phyloP scores from a whole-genome alignment of 805 yeast genomes.

The Ascoidea rubescens region DNA sequence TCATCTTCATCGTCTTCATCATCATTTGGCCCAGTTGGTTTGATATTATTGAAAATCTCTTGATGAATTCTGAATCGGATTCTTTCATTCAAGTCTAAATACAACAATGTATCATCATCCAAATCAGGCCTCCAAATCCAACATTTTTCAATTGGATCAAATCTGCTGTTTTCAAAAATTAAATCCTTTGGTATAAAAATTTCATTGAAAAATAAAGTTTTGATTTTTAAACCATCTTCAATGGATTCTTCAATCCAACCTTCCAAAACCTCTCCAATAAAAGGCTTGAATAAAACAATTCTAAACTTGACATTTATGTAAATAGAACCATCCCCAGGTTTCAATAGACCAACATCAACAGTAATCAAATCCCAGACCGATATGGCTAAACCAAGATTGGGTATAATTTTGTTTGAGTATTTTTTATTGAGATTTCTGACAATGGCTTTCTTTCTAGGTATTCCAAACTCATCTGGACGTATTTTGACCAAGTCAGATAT shows the following conservation, averaged over 20 bases:
- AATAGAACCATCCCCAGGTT: conserved; percentile 91
- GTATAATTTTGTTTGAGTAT: conserved; percentile 75
- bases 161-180: conserved; percentile 67
- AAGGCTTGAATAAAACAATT: conserved; percentile 79
- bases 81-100: conserved; percentile 81
- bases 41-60: conserved; percentile 71
- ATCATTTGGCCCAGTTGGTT: conserved; percentile 59
- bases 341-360: conserved; percentile 79
- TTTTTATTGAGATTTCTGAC: conserved; percentile 72
- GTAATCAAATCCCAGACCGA: conserved; percentile 71
- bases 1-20: conserved; percentile 22
- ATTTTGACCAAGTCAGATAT: conserved; percentile 76
- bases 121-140: conserved; percentile 84
- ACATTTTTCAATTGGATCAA: conserved; percentile 64
- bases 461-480: conserved; percentile 72
- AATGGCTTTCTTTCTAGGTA: conserved; percentile 59
- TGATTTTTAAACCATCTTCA: conserved; percentile 70
- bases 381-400: conserved; percentile 72
- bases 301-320: conserved; percentile 66
- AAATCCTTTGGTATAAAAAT: conserved; percentile 75
- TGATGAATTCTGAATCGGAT: conserved; percentile 86
- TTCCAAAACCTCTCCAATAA: conserved; percentile 80
- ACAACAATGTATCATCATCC: conserved; percentile 65
- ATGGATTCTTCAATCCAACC: conserved; percentile 91
- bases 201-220: conserved; percentile 83